These are phyloP conservation scores for Phaeosphaeriaceae sp. DNA, from an alignment of 2,329 filamentous ascomycete genomes.

Conservation along the genomic window DNA sequence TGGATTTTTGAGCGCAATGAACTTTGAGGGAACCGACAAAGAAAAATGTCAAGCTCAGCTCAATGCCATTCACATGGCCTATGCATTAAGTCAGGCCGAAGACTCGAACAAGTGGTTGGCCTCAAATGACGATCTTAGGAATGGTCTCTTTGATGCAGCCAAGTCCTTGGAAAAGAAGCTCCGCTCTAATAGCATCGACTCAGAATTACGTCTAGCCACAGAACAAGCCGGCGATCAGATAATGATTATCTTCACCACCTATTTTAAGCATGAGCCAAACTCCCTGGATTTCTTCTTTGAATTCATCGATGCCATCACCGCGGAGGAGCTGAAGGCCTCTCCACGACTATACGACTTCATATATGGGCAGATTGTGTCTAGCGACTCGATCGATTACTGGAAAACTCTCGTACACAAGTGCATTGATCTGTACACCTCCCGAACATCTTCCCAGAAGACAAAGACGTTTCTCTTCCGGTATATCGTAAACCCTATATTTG, in stretches of 20 bases:
- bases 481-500: conserved; percentile 93
- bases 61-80: conserved; percentile 85
- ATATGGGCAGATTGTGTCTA: conserved; percentile 83
- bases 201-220: conserved; percentile 78
- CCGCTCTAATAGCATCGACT: conserved; percentile 70
- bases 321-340: conserved; percentile 79
- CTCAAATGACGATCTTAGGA: conserved; percentile 63
- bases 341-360: conserved; percentile 81
- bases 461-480: conserved; percentile 93
- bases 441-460: conserved; percentile 80
- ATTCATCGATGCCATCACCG: conserved; percentile 81
- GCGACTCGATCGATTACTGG: conserved; percentile 84
- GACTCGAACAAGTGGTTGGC: conserved; percentile 71
- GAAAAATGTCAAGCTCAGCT: conserved; percentile 79
- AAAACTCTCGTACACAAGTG: conserved; percentile 81
- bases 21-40: conserved; percentile 67
- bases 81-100: conserved; percentile 74
- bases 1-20: conserved; percentile 70
- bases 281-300: conserved; percentile 85
- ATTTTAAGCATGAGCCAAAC: conserved; percentile 74
- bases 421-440: conserved; percentile 83
- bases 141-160: conserved; percentile 66
- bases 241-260: conserved; percentile 82
- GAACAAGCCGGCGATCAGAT: conserved; percentile 90
- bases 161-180: conserved; percentile 80